Conservation (phyloP, 768 basidiomycete species). For the Coprinopsis sp. region DNA sequence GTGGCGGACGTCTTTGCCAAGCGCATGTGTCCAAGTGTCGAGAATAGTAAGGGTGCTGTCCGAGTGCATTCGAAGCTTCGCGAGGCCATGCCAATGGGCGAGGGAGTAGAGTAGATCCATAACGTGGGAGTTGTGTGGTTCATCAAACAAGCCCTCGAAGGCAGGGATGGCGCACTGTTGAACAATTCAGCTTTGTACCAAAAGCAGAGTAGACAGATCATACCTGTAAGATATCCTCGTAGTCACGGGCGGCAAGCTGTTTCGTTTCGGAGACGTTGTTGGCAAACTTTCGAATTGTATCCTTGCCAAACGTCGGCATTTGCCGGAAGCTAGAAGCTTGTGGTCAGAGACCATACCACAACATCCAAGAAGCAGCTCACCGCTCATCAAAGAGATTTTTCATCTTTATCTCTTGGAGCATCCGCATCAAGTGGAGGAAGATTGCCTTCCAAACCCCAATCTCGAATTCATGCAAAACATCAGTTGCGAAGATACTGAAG, state of each 20-base stretch:
- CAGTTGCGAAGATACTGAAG: constrained; percentile 21
- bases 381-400: constrained; percentile 14
- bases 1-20: neutral
- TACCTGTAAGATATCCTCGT: constrained; percentile 36
- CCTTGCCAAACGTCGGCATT: constrained; percentile 22
- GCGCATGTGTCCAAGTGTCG: neutral
- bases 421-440: constrained; percentile 30
- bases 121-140: constrained; percentile 12
- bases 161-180: constrained; percentile 29
- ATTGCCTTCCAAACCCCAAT: constrained; percentile 33
- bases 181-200: neutral
- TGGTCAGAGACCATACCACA: neutral
- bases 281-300: constrained; percentile 29
- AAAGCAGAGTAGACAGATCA: neutral
- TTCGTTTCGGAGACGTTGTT: constrained; percentile 27
- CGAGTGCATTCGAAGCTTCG: constrained; percentile 14
- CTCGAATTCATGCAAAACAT: constrained; percentile 36
- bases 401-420: constrained; percentile 17
- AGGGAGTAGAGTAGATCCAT: constrained; percentile 9
- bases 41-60: constrained; percentile 3
- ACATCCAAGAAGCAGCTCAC: constrained; percentile 8
- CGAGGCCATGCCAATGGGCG: constrained; percentile 10
- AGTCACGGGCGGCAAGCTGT: constrained; percentile 31
- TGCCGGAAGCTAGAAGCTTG: constrained; percentile 22
- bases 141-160: constrained; percentile 27